Evolutionary conservation across 768 basidiomycete species (phyloP).

Genomic region (Pleurotus salmoneostramineus): DNA sequence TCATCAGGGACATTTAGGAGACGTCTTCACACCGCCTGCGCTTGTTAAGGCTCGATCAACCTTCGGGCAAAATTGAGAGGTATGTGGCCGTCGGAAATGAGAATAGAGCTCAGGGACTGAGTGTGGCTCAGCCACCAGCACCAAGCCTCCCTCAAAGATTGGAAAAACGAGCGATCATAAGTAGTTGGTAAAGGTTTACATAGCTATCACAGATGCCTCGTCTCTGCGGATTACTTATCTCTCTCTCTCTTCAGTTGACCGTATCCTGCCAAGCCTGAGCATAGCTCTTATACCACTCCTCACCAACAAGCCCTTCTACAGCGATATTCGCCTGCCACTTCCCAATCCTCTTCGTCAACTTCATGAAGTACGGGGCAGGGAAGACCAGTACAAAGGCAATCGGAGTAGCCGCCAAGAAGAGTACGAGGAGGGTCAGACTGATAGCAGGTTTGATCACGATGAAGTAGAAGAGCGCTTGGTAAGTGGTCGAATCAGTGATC

Average conservation of each 20-base stretch:
- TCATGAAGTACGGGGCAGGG: constrained; percentile 63
- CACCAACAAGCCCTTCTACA: constrained; percentile 55
- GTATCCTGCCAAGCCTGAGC: not conserved
- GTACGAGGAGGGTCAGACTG: constrained; percentile 58
- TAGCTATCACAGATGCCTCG: too few species aligned
- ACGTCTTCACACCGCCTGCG: too few species aligned
- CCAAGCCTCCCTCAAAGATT: too few species aligned
- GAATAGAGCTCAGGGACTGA: too few species aligned
- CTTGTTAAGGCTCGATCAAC: too few species aligned
- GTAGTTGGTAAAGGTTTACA: too few species aligned
- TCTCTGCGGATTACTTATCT: too few species aligned
- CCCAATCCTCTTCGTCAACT: constrained; percentile 60
- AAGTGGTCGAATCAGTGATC: constrained; percentile 79
- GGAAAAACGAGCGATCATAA: too few species aligned
- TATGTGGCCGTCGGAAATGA: too few species aligned
- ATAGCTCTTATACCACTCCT: not conserved
- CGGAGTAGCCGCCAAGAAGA: constrained; percentile 50
- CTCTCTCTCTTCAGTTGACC: not conserved
- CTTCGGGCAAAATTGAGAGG: too few species aligned
- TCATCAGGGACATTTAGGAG: too few species aligned
- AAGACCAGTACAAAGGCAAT: constrained; percentile 54
- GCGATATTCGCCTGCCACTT: constrained; percentile 83
- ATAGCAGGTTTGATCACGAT: constrained; percentile 81
- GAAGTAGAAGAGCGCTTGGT: constrained; percentile 84
- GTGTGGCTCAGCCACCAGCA: too few species aligned